phyloP scores from a whole-genome alignment of 129 eudicot genomes.

The Tagetes patula region DNA sequence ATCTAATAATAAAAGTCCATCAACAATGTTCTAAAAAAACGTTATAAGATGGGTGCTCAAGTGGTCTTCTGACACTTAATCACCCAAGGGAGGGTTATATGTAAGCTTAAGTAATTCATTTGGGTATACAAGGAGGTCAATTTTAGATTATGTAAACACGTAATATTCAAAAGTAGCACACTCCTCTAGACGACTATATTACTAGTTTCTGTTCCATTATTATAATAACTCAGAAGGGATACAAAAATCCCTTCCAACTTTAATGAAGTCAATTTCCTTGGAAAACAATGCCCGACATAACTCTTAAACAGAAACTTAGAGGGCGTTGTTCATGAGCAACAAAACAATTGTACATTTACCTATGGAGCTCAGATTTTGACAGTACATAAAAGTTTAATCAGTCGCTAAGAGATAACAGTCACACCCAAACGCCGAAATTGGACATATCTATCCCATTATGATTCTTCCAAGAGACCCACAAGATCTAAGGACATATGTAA shows the following conservation, averaged over 20 bases:
- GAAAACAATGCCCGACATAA: neutral
- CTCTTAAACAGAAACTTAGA: neutral
- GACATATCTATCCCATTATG: neutral
- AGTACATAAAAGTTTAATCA: neutral
- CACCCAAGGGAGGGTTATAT: neutral
- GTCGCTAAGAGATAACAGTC: neutral
- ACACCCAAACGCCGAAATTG: neutral
- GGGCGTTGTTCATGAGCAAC: neutral
- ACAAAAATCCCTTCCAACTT: neutral
- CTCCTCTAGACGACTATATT: neutral
- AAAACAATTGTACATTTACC: conserved; percentile 5
- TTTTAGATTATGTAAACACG: neutral
- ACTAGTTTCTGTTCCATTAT: neutral
- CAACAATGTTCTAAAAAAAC: neutral
- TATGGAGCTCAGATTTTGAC: conserved; percentile 5
- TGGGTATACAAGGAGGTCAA: neutral
- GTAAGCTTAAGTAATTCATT: neutral
- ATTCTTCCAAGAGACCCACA: neutral
- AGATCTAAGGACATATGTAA: neutral
- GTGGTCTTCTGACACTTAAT: neutral
- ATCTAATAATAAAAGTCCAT: neutral
- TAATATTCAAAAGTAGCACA: neutral
- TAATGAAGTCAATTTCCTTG: conserved; percentile 10
- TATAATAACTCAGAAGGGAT: neutral
- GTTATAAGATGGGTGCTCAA: neutral